Conservation (phyloP, 257 asterid genomes). For the Nicotiana paniculata region DNA sequence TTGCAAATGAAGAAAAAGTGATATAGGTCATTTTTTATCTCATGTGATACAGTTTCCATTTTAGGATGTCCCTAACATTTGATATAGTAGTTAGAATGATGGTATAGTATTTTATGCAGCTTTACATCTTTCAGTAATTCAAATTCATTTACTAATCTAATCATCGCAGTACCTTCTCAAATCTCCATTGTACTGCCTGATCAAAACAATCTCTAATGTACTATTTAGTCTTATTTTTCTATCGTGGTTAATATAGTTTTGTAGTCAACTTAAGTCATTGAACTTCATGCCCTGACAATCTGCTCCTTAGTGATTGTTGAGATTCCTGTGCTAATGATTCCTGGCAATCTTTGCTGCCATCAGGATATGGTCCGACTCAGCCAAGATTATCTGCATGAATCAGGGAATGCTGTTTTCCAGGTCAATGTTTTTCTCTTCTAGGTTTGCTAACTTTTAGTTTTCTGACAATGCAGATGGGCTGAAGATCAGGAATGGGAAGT, state of each 20-base stretch:
- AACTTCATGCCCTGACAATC: not conserved
- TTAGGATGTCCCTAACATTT: not conserved
- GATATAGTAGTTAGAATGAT: not conserved
- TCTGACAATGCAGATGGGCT: conserved; percentile 60
- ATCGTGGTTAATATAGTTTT: not conserved
- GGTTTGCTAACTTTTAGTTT: conserved; percentile 6
- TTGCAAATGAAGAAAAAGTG: not conserved
- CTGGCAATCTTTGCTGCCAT: not conserved
- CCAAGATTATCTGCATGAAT: not conserved
- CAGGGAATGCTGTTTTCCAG: not conserved
- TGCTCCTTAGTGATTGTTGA: not conserved
- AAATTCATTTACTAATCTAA: not conserved
- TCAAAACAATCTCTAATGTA: not conserved
- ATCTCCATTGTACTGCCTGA: not conserved
- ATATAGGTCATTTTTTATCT: not conserved
- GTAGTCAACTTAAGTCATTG: not conserved
- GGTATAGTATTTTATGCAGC: not conserved
- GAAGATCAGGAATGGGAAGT: conserved; percentile 68
- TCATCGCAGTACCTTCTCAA: not conserved
- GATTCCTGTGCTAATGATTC: not conserved
- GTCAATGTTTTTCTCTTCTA: not conserved
- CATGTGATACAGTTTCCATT: not conserved
- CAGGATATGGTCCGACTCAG: not conserved
- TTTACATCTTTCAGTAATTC: not conserved
- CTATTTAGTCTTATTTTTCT: not conserved